Evolutionary conservation across 1,139 yeast species (phyloP).

Genomic region (Zhuliangozyma blackwelliae): DNA sequence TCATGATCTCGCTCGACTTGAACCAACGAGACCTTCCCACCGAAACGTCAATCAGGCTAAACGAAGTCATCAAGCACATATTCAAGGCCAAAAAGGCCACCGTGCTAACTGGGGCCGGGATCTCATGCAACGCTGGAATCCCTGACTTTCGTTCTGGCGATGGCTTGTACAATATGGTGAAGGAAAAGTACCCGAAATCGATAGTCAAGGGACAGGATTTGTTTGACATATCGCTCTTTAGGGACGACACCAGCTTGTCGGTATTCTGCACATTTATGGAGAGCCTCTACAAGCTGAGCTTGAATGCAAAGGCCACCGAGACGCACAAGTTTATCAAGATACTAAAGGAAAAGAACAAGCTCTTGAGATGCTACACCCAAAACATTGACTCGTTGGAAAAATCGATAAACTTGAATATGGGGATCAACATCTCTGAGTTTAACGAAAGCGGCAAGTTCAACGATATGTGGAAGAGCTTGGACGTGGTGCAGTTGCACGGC

Average conservation of each 20-base stretch:
- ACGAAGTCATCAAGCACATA: conserved; percentile 39
- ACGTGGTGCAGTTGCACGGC: conserved; percentile 89
- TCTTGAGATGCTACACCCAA: conserved; percentile 81
- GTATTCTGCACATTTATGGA: conserved; percentile 83
- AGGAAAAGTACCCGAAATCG: conserved; percentile 55
- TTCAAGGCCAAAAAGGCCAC: conserved; percentile 49
- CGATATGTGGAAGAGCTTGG: conserved; percentile 55
- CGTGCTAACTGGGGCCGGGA: conserved; percentile 89
- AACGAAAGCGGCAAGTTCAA: conserved; percentile 19
- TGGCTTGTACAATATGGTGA: conserved; percentile 77
- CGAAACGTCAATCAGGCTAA: conserved; percentile 21
- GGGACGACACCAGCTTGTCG: conserved; percentile 57
- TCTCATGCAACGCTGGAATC: conserved; percentile 93
- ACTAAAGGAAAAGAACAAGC: conserved; percentile 60
- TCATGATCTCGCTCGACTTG: conserved; percentile 22
- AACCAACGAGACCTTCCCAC: conserved; percentile 9
- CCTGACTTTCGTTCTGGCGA: conserved; percentile 87
- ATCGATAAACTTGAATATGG: conserved; percentile 40
- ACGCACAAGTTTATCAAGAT: conserved; percentile 75
- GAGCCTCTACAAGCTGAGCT: conserved; percentile 58
- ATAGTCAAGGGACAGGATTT: conserved; percentile 81
- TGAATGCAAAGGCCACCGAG: conserved; percentile 70
- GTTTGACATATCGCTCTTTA: conserved; percentile 78
- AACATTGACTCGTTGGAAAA: conserved; percentile 55
- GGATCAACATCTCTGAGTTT: conserved; percentile 32